Base-by-base conservation (phyloP, 106 monocot genomes). In the Phalaenopsis equestris region DNA sequence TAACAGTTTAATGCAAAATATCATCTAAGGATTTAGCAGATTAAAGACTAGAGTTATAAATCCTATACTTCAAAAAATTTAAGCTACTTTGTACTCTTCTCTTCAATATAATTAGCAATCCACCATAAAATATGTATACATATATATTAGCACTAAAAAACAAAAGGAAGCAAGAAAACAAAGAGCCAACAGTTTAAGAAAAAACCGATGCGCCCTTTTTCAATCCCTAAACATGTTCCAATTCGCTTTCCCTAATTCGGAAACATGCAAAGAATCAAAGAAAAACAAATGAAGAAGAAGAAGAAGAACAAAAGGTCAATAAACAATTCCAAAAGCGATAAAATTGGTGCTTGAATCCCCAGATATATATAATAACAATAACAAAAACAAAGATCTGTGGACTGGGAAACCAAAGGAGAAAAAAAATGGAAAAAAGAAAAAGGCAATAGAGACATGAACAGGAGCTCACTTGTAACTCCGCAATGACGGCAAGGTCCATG, bases 401-500 rank as follows among this genome's bases (percentile, higher is more conserved):
- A 17, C 21, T 48, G 8, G n/a, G 42, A 77, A 49, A 24, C 64
- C 64, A n/a, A 65, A 73, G 37, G 12, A 67, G 75, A 57, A 78
- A 30, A 30, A 30, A 30, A 30, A 30, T 30, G 30, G 30, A 30
- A 30, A 57, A 73, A 56, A 49, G 9, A 37, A 75, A 39, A 39
- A 72, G 36, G 37, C 9, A 72, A 61, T 12, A 57, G 74, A 80
- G 83, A 55, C 55, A 83, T 82, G 81, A 85, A 86, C 67, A 88
- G 77, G 80, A 85, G 91, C 98, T 99, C 92, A 99, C 98, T 95
- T 90, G 98, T 99, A 80, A 95, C 91, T 86, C 98, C 94, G 88
- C 98, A 99, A 86, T 99, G 98, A 77, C 84, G 80, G 91, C 98
- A 99, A 87, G 98, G 98, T 77, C 98, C 98, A 75, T 93, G 87